Evolutionary conservation across 106 monocot species (phyloP).

Genomic region (Cymbidium sinense): DNA sequence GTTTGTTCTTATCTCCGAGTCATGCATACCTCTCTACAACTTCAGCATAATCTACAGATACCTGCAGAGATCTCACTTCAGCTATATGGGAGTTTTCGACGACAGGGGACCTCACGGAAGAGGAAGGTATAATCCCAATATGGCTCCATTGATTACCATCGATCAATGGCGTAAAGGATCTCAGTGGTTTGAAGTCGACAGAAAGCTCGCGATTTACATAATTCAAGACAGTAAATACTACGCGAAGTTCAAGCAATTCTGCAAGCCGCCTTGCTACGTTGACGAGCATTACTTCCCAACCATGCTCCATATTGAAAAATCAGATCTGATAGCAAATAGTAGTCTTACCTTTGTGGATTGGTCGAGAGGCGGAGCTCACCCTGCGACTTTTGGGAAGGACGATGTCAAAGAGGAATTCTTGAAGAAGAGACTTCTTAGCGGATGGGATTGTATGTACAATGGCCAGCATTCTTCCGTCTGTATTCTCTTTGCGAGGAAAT

Average conservation of each 20-base stretch:
- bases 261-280: conserved; percentile 47
- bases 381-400: conserved; percentile 35
- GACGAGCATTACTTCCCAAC: conserved; percentile 82
- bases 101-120: conserved; percentile 40
- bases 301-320: conserved; percentile 44
- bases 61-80: conserved; percentile 33
- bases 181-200: conserved; percentile 60
- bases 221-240: conserved; percentile 46
- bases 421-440: conserved; percentile 22
- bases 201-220: conserved; percentile 30
- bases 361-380: conserved; percentile 61
- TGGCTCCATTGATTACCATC: conserved; percentile 44
- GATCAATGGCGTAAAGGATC: conserved; percentile 64
- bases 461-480: conserved; percentile 22
- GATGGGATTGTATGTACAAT: conserved; percentile 29
- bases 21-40: conserved; percentile 63
- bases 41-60: conserved; percentile 48
- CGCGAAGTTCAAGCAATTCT: conserved; percentile 42
- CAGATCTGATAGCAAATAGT: conserved; percentile 34
- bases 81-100: conserved; percentile 40
- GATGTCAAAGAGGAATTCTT: conserved; percentile 36
- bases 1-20: conserved; percentile 64
- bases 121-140: conserved; percentile 37
- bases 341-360: conserved; percentile 42
- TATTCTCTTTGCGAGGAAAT: conserved; percentile 56